A percentile compares a stretch with the other conserved stretches of the same genome.
phyloP scores from a whole-genome alignment of 2,329 filamentous ascomycete genomes.

The Trichophaea hybrida region DNA sequence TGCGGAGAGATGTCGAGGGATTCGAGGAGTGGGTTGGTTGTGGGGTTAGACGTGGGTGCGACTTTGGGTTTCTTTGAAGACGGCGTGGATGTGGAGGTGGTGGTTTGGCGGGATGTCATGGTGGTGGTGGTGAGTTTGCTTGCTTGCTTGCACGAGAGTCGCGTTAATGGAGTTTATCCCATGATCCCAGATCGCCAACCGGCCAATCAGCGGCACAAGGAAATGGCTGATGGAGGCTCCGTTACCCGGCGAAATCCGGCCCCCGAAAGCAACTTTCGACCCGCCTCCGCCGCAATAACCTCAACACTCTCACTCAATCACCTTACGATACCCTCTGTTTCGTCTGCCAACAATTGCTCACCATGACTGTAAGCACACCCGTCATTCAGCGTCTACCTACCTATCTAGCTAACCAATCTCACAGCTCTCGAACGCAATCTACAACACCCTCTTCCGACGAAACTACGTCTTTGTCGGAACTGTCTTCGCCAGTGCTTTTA shows the following conservation, averaged over 20 bases:
- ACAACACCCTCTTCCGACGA: conserved; percentile 66
- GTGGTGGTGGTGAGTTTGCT: neutral
- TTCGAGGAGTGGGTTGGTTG: conserved; percentile 47
- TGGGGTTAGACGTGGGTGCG: neutral
- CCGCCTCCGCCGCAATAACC: neutral
- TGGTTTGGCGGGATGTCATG: neutral
- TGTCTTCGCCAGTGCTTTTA: conserved; percentile 79
- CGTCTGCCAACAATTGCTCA: neutral
- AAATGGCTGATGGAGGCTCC: neutral
- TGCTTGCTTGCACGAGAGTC: neutral
- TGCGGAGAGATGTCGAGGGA: conserved; percentile 78
- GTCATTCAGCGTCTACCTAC: neutral
- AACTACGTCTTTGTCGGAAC: conserved; percentile 78
- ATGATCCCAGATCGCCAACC: neutral
- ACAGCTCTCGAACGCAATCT: conserved; percentile 25
- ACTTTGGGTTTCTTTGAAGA: neutral
- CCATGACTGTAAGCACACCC: neutral
- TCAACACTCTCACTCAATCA: neutral
- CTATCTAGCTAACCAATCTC: neutral
- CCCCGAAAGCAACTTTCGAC: neutral
- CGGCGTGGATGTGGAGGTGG: neutral
- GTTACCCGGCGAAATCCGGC: neutral
- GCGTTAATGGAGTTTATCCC: neutral
- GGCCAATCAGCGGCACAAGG: neutral
- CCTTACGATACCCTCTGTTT: neutral